Evolutionary conservation across 441 rosid genomes (phyloP), one percentile per base, ranked within the genome.

Genomic region (Gossypium lobatum): DNA sequence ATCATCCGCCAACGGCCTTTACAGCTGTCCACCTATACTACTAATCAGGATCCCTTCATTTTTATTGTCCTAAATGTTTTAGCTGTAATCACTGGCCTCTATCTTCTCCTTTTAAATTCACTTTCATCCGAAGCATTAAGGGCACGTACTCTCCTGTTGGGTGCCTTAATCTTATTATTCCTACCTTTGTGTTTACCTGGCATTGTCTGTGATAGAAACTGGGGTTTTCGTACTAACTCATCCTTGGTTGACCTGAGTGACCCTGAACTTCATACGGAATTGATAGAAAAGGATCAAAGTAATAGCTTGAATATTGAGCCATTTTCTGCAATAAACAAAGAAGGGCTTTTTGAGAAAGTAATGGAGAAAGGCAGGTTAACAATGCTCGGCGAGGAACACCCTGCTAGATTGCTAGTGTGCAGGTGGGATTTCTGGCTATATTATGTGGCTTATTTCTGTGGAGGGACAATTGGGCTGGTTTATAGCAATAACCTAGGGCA

Each of bases 401-500:
- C 93, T 26, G 89, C 83, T 6, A 64, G 83, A 63, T 37, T 80
- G 71, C 77, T 90, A 0, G 81, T 90, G 73, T 65, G 84, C 8
- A 89, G 82, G 61, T 77, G 78, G 80, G 98, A 93, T 77, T 93
- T 93, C 86, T 91, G 98, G 97, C 82, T 91, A 4, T 91, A 90
- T 69, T 91, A 85, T 69, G 1, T 80, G 52, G 83, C 93, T 7
- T 93, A 93, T 76, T 87, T 90, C 67, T 93, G 91, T 58, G 92
- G 94, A 10, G 97, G 89, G 17, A 91, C 97, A 1, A 77, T 91
- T 6, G 97, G 96, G 60, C 80, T 93, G 74, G 94, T 89, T 26
- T 93, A 93, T 75, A 91, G 93, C 84, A 93, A 91, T 67, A 93
- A 91, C 77, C 78, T 93, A 9, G 98, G 98, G 42, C 98, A 93